phyloP scores from a whole-genome alignment of 441 rosid species.

The Euphorbia celastroides region DNA sequence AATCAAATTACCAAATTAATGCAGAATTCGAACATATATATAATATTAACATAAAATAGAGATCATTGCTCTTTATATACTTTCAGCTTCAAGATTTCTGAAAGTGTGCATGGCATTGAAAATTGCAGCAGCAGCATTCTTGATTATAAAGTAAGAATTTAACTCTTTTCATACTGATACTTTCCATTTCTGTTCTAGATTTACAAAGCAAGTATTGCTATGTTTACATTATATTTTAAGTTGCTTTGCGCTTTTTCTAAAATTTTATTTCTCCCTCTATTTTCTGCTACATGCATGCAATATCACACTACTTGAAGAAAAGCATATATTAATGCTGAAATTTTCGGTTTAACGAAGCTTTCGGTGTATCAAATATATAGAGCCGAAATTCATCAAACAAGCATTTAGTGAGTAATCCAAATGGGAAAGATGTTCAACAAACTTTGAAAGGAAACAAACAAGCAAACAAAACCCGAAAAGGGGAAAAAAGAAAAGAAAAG shows the following conservation, averaged over 20 bases:
- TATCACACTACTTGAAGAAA: not conserved
- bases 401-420: not conserved
- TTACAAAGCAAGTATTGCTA: not conserved
- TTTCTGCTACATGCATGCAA: not conserved
- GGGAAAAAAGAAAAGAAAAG: not conserved
- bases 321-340: not conserved
- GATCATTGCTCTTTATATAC: not conserved
- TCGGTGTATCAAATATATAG: not conserved
- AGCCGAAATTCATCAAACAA: conserved; percentile 5
- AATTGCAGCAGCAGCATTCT: not conserved
- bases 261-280: not conserved
- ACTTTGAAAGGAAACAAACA: not conserved
- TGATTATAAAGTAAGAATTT: conserved; percentile 1
- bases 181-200: not conserved
- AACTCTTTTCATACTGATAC: not conserved
- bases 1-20: too few relatives aligned
- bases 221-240: not conserved
- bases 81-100: not conserved
- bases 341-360: not conserved
- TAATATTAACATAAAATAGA: too few relatives aligned
- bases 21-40: not conserved
- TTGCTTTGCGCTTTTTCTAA: not conserved
- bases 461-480: not conserved
- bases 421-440: conserved; percentile 6
- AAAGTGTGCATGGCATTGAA: not conserved